A percentile compares a stretch with the other conserved stretches of the same genome.
Evolutionary conservation across 495 filamentous ascomycete genomes (phyloP).

Genomic region (Lasiosphaeria miniovina): DNA sequence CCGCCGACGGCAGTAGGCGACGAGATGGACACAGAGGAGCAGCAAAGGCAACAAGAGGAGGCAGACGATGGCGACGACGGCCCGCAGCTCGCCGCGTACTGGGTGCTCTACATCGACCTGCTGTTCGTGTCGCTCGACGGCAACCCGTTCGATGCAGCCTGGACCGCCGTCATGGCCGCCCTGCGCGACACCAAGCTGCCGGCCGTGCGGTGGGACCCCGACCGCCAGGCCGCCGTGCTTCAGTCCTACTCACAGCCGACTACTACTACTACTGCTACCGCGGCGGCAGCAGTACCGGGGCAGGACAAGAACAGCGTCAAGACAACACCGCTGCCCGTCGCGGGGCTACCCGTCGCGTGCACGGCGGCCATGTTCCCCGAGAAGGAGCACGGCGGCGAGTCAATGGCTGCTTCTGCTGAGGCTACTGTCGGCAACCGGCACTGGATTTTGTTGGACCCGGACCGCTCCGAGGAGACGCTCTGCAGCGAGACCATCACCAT

Average conservation of each 20-base stretch:
- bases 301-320: slow-evolving; percentile 12
- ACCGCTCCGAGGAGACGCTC: slow-evolving; percentile 82
- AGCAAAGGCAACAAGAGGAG: slow-evolving; percentile 30
- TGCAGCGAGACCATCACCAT: slow-evolving; percentile 71
- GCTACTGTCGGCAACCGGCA: slow-evolving; percentile 37
- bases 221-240: slow-evolving; percentile 60
- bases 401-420: background rate
- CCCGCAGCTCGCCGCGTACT: slow-evolving; percentile 73
- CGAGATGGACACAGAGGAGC: slow-evolving; percentile 35
- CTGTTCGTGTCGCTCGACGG: slow-evolving; percentile 88
- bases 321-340: slow-evolving; percentile 48
- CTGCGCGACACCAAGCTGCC: slow-evolving; percentile 77
- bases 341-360: slow-evolving; percentile 65
- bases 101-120: slow-evolving; percentile 90
- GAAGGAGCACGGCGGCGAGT: slow-evolving; percentile 50
- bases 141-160: slow-evolving; percentile 85
- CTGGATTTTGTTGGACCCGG: slow-evolving; percentile 84
- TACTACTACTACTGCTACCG: too few species aligned
- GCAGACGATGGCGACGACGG: too few species aligned
- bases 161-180: slow-evolving; percentile 81
- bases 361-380: slow-evolving; percentile 75
- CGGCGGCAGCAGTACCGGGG: too few species aligned
- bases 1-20: slow-evolving; percentile 41
- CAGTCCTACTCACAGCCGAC: too few species aligned
- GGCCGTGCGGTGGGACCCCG: slow-evolving; percentile 78